Evolutionary conservation across 306 rosid genomes (phyloP), one percentile per base, ranked within the genome.

Genomic region (Medicago ruthenica): DNA sequence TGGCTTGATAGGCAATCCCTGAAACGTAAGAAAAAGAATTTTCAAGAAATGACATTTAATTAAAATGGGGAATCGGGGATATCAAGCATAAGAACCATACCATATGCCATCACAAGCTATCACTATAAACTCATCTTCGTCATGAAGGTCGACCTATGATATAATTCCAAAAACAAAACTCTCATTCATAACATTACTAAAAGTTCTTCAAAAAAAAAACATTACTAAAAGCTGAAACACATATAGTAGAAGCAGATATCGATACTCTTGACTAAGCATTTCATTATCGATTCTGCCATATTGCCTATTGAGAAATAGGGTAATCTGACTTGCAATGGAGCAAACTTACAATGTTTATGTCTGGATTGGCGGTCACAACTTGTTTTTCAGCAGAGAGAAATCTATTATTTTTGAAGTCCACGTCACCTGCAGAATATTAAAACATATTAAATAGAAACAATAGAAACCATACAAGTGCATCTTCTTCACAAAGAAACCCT

Each of bases 1-100:
- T 91, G 98, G 90, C 97, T 91, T 76, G 97, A 81, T 88, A 93
- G 51, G 87, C 97, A 91, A 82, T 93, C 98, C 98, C 98, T 93
- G 87, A 57, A 75, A 40, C 69, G 15, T 36, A 40, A 13, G 15
- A 66, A 45, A 44, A 9, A 18, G 34, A 42, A 42, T 42, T 3
- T 42, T 42, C 15, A 42, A 42, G 48, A 42, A 42, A 42, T 22
- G 77, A 39, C 8, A 14, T 54, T 20, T 13, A 51, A 70, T 36
- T 44, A 54, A 53, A 68, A 24, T n/a, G 0, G 17, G 27, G 39
- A 42, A 68, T 20, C 14, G 0, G 13, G 36, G 39, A 48, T 37
- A 37, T n/a, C n/a, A 58, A 80, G 48, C 89, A 79, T 83, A 91
- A 31, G 69, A 73, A 81, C 41, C 89, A 77, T 88, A 93, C 98